Percentiles rank a stretch among this genome's conserved stretches.
Conservation (phyloP, 441 rosid species). For the Erodium trifolium region DNA sequence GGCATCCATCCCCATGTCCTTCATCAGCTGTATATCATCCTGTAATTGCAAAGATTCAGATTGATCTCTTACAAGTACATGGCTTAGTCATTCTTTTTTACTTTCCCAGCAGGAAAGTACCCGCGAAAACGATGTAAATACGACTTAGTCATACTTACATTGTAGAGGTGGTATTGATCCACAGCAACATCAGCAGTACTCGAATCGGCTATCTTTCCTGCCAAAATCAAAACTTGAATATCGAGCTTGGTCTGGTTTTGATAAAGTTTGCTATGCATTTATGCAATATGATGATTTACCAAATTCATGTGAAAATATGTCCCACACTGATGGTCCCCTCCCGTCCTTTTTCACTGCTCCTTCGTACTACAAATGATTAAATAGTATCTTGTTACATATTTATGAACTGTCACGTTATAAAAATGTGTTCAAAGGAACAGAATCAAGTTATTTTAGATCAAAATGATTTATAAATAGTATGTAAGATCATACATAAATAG, state of each 20-base stretch:
- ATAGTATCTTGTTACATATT: too few species aligned
- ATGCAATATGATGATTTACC: conserved; percentile 28
- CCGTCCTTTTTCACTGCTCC: conserved; percentile 93
- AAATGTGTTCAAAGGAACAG: too few species aligned
- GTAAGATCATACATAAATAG: not conserved
- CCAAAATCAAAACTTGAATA: not conserved
- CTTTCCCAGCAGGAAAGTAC: too few species aligned
- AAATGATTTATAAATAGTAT: too few species aligned
- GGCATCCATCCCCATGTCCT: conserved; percentile 70
- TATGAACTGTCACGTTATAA: too few species aligned
- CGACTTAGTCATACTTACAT: conserved; percentile 18
- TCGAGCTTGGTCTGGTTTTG: not conserved
- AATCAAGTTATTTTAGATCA: too few species aligned
- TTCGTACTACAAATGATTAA: conserved; percentile 45
- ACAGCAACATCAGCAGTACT: conserved; percentile 86
- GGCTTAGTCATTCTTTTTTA: too few species aligned
- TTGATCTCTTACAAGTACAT: too few species aligned
- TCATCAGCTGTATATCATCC: conserved; percentile 70
- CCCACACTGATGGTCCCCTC: conserved; percentile 84
- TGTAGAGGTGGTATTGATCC: conserved; percentile 76
- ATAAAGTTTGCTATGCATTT: not conserved
- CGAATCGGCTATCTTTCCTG: conserved; percentile 53
- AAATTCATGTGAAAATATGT: conserved; percentile 62
- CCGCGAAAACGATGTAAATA: too few species aligned
- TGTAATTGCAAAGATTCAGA: conserved; percentile 16